Conservation (phyloP, 306 rosid genomes). For the Cucumis melo region DNA sequence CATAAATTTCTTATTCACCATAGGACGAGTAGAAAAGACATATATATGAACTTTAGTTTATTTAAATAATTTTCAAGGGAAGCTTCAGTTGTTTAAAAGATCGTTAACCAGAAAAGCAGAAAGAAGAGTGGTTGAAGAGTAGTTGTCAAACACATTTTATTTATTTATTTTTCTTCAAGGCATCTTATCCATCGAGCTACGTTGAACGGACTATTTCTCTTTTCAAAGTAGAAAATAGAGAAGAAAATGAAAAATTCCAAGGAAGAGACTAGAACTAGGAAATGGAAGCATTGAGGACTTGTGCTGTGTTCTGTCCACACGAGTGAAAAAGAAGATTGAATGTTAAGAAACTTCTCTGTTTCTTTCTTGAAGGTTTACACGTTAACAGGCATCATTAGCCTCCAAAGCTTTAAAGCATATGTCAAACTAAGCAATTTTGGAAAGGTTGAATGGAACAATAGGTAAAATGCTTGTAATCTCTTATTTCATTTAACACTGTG, state of each 20-base stretch:
- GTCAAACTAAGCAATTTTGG: conserved; percentile 30
- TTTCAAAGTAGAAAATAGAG: background rate
- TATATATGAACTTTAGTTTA: background rate
- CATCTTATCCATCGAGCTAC: background rate
- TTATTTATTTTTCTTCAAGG: background rate
- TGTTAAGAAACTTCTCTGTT: background rate
- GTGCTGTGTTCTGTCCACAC: background rate
- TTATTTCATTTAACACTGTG: background rate
- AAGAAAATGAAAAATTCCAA: background rate
- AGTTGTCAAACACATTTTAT: background rate
- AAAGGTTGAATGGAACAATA: conserved; percentile 80
- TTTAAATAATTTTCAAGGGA: background rate
- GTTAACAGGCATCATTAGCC: conserved; percentile 45
- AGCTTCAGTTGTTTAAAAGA: background rate
- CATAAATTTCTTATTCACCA: background rate
- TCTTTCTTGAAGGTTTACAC: conserved; percentile 58
- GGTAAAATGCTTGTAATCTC: conserved; percentile 37
- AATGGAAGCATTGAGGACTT: background rate
- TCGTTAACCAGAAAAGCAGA: background rate
- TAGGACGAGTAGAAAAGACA: background rate
- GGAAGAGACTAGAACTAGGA: background rate
- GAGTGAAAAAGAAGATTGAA: background rate
- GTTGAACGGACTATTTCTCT: background rate
- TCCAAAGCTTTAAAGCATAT: conserved; percentile 31
- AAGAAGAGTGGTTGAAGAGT: background rate